Evolutionary conservation across 176 grass and related monocot genomes (phyloP).

Genomic region (Typha latifolia): DNA sequence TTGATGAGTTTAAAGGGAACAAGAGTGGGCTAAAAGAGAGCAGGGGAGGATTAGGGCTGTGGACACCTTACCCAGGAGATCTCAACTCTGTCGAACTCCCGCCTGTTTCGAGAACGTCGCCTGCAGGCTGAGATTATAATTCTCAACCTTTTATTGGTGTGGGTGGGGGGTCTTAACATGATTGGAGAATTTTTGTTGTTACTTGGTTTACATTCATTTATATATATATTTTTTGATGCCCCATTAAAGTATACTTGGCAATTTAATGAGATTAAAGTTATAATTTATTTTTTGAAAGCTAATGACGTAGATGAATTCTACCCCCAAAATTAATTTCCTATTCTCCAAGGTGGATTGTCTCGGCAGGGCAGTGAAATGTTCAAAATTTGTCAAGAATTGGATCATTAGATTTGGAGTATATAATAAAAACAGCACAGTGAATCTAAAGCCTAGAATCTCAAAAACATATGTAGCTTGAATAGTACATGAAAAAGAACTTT

Average conservation of each 20-base stretch:
- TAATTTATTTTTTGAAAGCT: no score
- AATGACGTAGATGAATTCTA: no score
- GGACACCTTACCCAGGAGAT: constrained; percentile 60
- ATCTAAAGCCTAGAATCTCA: no score
- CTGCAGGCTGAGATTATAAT: constrained; percentile 44
- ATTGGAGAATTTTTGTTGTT: background rate
- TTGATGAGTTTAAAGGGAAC: constrained; percentile 63
- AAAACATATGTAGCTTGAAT: no score
- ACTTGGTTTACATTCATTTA: background rate
- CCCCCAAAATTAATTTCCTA: no score
- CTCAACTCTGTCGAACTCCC: constrained; percentile 58
- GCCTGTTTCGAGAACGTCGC: constrained; percentile 50
- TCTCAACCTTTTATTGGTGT: background rate
- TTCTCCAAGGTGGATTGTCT: no score
- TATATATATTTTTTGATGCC: background rate
- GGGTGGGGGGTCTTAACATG: background rate
- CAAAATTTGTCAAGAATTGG: no score
- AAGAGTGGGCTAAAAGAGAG: constrained; percentile 64
- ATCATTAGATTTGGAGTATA: no score
- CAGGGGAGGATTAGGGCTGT: constrained; percentile 77
- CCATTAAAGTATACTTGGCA: background rate
- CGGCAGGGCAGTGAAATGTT: no score
- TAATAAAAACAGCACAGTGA: no score
- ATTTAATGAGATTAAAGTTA: background rate
- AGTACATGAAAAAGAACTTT: no score